Evolutionary conservation across 2,329 filamentous ascomycete species (phyloP), one percentile per base, ranked within the genome.

Genomic region (Rhynchosporium graminicola): DNA sequence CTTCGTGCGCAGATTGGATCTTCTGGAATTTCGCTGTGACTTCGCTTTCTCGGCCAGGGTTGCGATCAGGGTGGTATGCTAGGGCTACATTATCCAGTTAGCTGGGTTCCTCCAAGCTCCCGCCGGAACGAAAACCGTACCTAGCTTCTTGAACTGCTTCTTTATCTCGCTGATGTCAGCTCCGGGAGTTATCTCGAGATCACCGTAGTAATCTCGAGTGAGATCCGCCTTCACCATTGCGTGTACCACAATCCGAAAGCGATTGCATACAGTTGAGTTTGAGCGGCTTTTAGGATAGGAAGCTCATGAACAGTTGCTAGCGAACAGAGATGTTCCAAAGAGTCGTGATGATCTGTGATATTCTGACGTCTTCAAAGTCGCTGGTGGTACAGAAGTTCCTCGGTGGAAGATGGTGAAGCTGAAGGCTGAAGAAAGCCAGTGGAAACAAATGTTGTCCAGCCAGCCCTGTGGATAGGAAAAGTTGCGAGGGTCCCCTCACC

Each of bases 11-110:
- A 8, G 86, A 83, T 75, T 90, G 87, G 48, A 91, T 89, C 50
- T 82, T 82, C 74, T 90, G 88, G 69, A 91, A 91, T 70, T 86
- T 87, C 42, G 85, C 79, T 47, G 84, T 85, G 67, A 84, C 85
- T 71, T 89, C 87, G 60, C 78, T 74, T 76, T 90, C 88, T 70
- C 81, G 82, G 50, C 88, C 88, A 28, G 85, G 86, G 72, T 91
- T 90, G 63, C 87, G 83, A 74, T 91, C 88, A 26, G 88, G 88
- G 72, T 91, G 88, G 70, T 85, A 89, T 71, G 84, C 83, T 52
- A 89, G 79, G 58, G 87, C 87, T 86, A 63, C 36, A 40, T 43
- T 48, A 3, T 57, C 13, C 6, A 38, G 50, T 70, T 66, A 69
- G 67, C 59, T 48, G 36, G 42, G 4, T 28, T 38, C 12, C 31